These are phyloP conservation scores for Cryptococcus hybrid DNA, from an alignment of 1,284 basidiomycete species.

Conservation along the genomic window DNA sequence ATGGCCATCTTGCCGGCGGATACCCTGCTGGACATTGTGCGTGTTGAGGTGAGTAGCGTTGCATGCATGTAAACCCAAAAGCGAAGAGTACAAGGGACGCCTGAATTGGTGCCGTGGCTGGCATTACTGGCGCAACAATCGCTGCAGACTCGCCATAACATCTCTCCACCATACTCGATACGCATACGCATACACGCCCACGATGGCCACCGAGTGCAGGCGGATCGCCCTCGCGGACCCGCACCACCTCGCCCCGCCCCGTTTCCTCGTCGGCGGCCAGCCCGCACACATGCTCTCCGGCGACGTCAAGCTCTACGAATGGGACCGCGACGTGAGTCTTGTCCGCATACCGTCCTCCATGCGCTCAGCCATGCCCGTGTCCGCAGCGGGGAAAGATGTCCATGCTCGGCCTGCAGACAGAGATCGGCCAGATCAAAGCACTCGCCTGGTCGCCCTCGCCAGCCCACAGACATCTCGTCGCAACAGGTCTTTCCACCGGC, in stretches of 20 bases:
- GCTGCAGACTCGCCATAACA: no score
- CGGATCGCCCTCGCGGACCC: constrained; percentile 40
- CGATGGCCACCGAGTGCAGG: constrained; percentile 19
- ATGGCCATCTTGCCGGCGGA: no score
- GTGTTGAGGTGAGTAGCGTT: no score
- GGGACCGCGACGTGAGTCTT: constrained; percentile 31
- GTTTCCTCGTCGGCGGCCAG: constrained; percentile 45
- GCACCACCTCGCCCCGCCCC: constrained; percentile 16
- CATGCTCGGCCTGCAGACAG: constrained; percentile 42
- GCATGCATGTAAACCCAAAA: no score
- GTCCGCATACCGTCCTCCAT: neutral
- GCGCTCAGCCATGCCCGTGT: neutral
- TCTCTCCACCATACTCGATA: no score
- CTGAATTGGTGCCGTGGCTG: no score
- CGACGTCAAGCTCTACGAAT: constrained; percentile 46
- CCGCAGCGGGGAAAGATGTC: constrained; percentile 33
- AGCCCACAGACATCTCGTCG: constrained; percentile 33
- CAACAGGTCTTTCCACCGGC: constrained; percentile 37
- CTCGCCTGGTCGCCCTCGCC: constrained; percentile 43
- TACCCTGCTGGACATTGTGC: no score
- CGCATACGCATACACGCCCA: neutral
- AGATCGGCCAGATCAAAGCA: constrained; percentile 40
- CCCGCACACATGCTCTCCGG: constrained; percentile 31
- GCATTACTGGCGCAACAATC: no score
- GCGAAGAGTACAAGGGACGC: no score